phyloP scores from a whole-genome alignment of 2,329 filamentous ascomycete species.

The Pestalotiopsis sp. region DNA sequence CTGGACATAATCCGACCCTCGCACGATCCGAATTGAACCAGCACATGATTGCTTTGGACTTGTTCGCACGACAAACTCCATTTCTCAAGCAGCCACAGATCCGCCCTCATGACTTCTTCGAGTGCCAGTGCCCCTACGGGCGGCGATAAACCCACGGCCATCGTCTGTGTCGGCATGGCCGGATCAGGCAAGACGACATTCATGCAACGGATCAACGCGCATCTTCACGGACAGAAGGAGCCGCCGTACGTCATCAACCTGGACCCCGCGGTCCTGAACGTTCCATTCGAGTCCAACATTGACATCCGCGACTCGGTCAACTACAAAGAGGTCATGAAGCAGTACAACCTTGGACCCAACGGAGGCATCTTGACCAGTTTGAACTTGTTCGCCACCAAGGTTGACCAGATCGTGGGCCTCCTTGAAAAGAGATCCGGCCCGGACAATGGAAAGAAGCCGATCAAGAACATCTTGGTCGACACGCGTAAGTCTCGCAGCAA shows the following conservation, averaged over 20 bases:
- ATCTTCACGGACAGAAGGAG: constrained; percentile 78
- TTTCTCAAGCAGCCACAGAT: neutral
- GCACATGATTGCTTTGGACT: neutral
- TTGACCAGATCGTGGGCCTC: constrained; percentile 88
- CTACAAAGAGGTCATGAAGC: constrained; percentile 99
- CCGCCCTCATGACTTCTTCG: constrained; percentile 5
- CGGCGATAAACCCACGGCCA: constrained; percentile 62
- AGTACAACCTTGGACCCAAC: constrained; percentile 96
- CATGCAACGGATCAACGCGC: constrained; percentile 95
- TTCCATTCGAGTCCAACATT: constrained; percentile 96
- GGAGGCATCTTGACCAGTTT: constrained; percentile 93
- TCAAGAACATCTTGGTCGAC: constrained; percentile 87
- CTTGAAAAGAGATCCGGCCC: constrained; percentile 84
- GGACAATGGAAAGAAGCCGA: constrained; percentile 47
- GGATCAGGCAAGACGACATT: constrained; percentile 99
- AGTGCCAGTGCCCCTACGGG: constrained; percentile 15
- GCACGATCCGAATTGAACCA: neutral
- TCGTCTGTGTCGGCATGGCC: constrained; percentile 97
- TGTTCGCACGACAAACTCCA: neutral
- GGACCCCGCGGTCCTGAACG: constrained; percentile 88
- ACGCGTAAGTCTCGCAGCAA: constrained; percentile 54
- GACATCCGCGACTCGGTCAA: constrained; percentile 98
- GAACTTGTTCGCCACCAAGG: constrained; percentile 96
- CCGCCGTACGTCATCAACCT: constrained; percentile 96
- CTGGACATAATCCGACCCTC: neutral